Percentiles rank a stretch among this genome's conserved stretches.
Evolutionary conservation across 371 early-diverging fungal species (phyloP).

Genomic region (Saksenaea oblongispora): DNA sequence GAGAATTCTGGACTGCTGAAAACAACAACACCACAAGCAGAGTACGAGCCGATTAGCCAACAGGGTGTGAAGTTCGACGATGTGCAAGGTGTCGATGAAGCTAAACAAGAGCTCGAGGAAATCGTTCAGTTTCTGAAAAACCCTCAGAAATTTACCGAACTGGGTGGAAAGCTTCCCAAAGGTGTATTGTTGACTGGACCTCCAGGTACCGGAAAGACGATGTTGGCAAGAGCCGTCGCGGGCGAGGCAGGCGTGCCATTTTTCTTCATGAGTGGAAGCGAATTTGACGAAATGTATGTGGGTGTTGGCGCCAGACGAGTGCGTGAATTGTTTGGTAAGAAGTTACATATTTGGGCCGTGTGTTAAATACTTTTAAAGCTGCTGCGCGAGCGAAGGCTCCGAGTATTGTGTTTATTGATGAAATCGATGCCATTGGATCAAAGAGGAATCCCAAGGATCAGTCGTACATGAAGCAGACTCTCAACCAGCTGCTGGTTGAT

Average conservation of each 20-base stretch:
- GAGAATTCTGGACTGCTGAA: slow-evolving; percentile 73
- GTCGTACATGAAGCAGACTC: slow-evolving; percentile 87
- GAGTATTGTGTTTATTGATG: slow-evolving; percentile 99
- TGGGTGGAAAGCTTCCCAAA: slow-evolving; percentile 93
- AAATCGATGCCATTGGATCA: slow-evolving; percentile 96
- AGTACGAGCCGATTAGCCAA: slow-evolving; percentile 65
- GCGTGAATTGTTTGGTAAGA: slow-evolving; percentile 66
- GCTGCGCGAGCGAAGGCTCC: slow-evolving; percentile 94
- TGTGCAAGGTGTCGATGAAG: slow-evolving; percentile 97
- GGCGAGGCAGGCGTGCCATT: slow-evolving; percentile 95
- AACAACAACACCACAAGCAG: slow-evolving; percentile 53
- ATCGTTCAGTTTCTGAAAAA: slow-evolving; percentile 91
- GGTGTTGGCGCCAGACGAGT: slow-evolving; percentile 93
- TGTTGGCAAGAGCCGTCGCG: slow-evolving; percentile 82
- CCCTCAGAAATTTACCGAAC: slow-evolving; percentile 80
- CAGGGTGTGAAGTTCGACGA: slow-evolving; percentile 79
- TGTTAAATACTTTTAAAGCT: slow-evolving; percentile 4
- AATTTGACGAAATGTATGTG: slow-evolving; percentile 97
- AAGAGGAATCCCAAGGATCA: slow-evolving; percentile 90
- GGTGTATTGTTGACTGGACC: slow-evolving; percentile 96
- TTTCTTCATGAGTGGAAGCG: slow-evolving; percentile 92
- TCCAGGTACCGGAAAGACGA: slow-evolving; percentile 98
- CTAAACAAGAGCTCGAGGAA: slow-evolving; percentile 92
- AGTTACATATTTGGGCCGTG: not conserved
- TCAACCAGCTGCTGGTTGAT: slow-evolving; percentile 93